phyloP scores from a whole-genome alignment of 371 early-diverging fungal species.

The Saksenaea vasiformis region DNA sequence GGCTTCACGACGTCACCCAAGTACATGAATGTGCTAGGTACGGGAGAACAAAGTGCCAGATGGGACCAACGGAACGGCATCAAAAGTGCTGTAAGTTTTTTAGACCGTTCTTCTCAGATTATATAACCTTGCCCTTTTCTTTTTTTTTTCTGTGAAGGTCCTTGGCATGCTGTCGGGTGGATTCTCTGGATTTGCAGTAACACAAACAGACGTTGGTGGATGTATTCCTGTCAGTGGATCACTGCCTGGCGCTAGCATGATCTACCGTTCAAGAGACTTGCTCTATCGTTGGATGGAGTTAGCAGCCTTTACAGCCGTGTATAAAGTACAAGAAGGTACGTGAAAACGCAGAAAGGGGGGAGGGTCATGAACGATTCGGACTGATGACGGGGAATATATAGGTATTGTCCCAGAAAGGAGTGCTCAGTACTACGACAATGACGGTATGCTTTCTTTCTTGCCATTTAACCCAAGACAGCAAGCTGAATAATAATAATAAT shows the following conservation, averaged over 20 bases:
- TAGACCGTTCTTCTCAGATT: too few relatives aligned
- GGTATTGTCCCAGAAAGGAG: conserved; percentile 44
- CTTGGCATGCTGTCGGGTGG: conserved; percentile 51
- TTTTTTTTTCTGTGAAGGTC: conserved; percentile 6
- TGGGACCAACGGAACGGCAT: conserved; percentile 52
- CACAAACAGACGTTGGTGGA: conserved; percentile 55
- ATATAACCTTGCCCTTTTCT: not conserved
- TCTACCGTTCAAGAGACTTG: conserved; percentile 36
- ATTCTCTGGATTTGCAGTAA: conserved; percentile 49
- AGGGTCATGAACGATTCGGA: too few relatives aligned
- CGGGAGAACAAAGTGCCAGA: conserved; percentile 44
- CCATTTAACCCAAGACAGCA: too few relatives aligned
- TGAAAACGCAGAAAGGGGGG: not conserved
- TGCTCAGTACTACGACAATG: conserved; percentile 54
- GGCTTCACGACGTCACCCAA: conserved; percentile 38
- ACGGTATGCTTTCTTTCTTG: conserved; percentile 35
- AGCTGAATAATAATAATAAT: too few relatives aligned
- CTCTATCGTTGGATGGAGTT: conserved; percentile 58
- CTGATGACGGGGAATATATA: too few relatives aligned
- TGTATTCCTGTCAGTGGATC: conserved; percentile 37
- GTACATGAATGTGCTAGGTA: conserved; percentile 37
- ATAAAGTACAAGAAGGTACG: conserved; percentile 54
- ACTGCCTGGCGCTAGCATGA: conserved; percentile 34
- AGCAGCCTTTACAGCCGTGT: conserved; percentile 47
- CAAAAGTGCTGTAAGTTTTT: conserved; percentile 41